These are phyloP conservation scores for Barnettozyma pratensis DNA, from an alignment of 805 yeast species.

Conservation along the genomic window DNA sequence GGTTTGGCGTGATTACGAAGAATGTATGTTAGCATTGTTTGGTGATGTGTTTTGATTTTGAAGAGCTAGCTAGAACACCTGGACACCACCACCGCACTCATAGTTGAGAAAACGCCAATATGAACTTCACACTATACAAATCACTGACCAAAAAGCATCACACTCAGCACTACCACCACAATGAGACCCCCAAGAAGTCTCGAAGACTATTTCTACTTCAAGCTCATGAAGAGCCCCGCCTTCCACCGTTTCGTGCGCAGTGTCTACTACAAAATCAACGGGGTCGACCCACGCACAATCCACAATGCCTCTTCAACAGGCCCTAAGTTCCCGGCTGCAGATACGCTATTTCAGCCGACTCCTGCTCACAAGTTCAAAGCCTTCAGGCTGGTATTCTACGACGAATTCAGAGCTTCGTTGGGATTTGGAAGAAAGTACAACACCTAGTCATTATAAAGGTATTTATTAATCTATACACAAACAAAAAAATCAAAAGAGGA, in stretches of 20 bases:
- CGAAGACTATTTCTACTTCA: constrained; percentile 41
- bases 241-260: constrained; percentile 60
- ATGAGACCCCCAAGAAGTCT: constrained; percentile 29
- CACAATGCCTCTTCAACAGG: constrained; percentile 5
- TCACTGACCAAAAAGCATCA: background rate
- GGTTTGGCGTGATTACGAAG: background rate
- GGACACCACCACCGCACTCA: background rate
- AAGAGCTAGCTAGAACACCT: background rate
- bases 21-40: background rate
- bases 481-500: background rate
- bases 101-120: background rate
- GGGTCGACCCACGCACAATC: constrained; percentile 41
- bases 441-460: background rate
- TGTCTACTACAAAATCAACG: constrained; percentile 60
- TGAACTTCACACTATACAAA: too few relatives aligned
- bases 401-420: constrained; percentile 53
- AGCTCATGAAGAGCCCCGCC: constrained; percentile 48
- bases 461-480: background rate
- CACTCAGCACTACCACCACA: background rate
- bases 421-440: constrained; percentile 35
- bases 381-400: constrained; percentile 49
- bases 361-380: constrained; percentile 54
- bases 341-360: constrained; percentile 38
- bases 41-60: background rate
- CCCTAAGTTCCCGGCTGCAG: constrained; percentile 18